Base-by-base conservation (phyloP, 2,329 filamentous ascomycete genomes). In the Arthrobotrys conoides region DNA sequence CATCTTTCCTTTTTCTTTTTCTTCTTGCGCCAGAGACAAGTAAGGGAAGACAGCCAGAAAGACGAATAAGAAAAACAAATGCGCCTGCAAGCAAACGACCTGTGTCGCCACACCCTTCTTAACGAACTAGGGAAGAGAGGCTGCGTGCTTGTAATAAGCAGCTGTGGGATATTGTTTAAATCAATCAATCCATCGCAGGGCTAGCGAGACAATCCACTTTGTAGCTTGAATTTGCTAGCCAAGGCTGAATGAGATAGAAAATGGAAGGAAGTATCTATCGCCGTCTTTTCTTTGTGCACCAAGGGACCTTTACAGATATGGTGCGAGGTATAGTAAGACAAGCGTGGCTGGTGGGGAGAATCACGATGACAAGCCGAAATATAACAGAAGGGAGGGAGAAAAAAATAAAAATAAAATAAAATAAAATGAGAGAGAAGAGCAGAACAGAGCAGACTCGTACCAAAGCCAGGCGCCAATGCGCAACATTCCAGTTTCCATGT, bases 21-120 rank as follows among this genome's bases (percentile, higher is more conserved):
- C 22, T 64, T 55, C 36, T 30, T 67, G 66, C 66, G 72, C 66
- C 59, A 65, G 49, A 71, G 55, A 64, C 63, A 72, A 59, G 73
- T 51, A 66, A 66, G 73, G 67, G 61, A 71, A 64, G 30, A 55
- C 24, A 46, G 46, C 55, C 5, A 46, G 6, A 46, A 33, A 5
- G 64, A 70, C 30, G 68, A 77, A 78, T 78, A 72, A 78, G 75
- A 78, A 78, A 77, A 78, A 78, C 75, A 69, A n/a, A 69, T 78
- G 75, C 75, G 75, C 75, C 68, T 61, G 68, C 68, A 48, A 72
- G 55, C 75, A 71, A 70, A 76, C 65, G 41, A 59, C 59, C 61
- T 69, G 68, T 72, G 75, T 78, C 68, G 68, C 75, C 68, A 72
- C 75, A 78, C 63, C 46, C 68, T 68, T 69, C 75, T 69, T 44